Conservation (phyloP, 2,329 filamentous ascomycete genomes). For the Verruconis gallopava region DNA sequence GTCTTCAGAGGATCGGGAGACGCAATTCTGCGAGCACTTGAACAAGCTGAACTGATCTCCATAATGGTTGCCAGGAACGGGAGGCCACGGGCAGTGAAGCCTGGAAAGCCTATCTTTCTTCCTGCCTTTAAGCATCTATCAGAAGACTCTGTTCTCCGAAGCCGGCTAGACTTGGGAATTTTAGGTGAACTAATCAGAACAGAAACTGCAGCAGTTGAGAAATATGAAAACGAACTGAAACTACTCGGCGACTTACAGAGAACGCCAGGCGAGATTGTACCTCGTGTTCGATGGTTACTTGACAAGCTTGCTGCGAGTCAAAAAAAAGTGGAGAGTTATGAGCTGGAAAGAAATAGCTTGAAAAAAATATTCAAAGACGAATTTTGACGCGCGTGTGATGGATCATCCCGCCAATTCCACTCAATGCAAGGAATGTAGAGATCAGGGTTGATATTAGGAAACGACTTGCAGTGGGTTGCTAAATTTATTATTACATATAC, state of each 20-base stretch:
- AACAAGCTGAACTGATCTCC: conserved; percentile 74
- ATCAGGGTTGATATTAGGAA: too few species aligned
- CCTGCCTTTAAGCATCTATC: conserved; percentile 66
- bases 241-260: conserved; percentile 57
- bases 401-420: too few species aligned
- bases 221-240: conserved; percentile 64
- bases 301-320: conserved; percentile 63
- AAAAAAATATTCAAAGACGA: conserved; percentile 56
- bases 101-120: conserved; percentile 75
- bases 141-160: conserved; percentile 57
- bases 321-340: conserved; percentile 57
- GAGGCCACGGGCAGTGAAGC: conserved; percentile 61
- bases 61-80: conserved; percentile 59
- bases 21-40: conserved; percentile 62
- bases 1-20: conserved; percentile 62
- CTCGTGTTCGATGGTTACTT: conserved; percentile 59
- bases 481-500: too few species aligned
- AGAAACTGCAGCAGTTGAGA: conserved; percentile 62
- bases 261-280: conserved; percentile 52
- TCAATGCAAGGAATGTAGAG: too few species aligned
- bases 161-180: conserved; percentile 55
- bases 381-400: conserved; percentile 14
- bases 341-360: conserved; percentile 55
- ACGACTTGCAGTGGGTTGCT: too few species aligned
- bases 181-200: conserved; percentile 55